A percentile compares a stretch with the other conserved stretches of the same genome.
phyloP scores from a whole-genome alignment of 306 rosid genomes.

The Luffa acutangula region DNA sequence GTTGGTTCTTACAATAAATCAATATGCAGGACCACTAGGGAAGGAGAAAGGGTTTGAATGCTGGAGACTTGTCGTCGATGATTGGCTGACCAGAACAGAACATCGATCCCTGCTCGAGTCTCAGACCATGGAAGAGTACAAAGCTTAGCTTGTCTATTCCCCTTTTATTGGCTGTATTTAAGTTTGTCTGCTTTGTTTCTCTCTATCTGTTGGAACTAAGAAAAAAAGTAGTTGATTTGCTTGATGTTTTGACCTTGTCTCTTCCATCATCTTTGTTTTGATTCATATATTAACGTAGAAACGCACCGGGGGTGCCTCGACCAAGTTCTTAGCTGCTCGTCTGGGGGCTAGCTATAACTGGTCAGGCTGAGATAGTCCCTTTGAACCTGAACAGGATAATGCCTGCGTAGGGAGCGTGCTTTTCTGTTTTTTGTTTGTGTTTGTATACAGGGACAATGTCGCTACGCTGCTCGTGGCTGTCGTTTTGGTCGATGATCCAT shows the following conservation, averaged over 20 bases:
- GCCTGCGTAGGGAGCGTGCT: constrained; percentile 99
- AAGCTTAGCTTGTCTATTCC: constrained; percentile 36
- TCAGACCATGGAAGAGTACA: constrained; percentile 29
- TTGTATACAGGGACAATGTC: constrained; percentile 44
- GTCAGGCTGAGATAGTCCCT: constrained; percentile 99
- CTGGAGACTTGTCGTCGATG: constrained; percentile 21
- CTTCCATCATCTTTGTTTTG: not conserved
- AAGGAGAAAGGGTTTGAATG: constrained; percentile 19
- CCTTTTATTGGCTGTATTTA: constrained; percentile 16
- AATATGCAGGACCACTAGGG: not conserved
- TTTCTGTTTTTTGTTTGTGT: constrained; percentile 23
- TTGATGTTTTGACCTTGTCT: constrained; percentile 2
- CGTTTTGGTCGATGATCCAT: constrained; percentile 18
- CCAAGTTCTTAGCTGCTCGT: constrained; percentile 44
- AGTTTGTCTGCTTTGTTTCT: constrained; percentile 11
- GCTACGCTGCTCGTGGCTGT: constrained; percentile 10
- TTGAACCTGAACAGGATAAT: constrained; percentile 99
- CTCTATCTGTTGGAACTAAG: constrained; percentile 37
- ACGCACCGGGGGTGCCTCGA: constrained; percentile 99
- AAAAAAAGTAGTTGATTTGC: not conserved
- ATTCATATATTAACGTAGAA: constrained; percentile 33
- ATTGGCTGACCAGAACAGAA: not conserved
- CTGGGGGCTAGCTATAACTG: constrained; percentile 32
- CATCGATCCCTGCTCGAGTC: constrained; percentile 6
- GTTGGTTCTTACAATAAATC: not conserved